These are phyloP conservation scores for Echites panduratus DNA, from an alignment of 257 asterid species.

Conservation along the genomic window DNA sequence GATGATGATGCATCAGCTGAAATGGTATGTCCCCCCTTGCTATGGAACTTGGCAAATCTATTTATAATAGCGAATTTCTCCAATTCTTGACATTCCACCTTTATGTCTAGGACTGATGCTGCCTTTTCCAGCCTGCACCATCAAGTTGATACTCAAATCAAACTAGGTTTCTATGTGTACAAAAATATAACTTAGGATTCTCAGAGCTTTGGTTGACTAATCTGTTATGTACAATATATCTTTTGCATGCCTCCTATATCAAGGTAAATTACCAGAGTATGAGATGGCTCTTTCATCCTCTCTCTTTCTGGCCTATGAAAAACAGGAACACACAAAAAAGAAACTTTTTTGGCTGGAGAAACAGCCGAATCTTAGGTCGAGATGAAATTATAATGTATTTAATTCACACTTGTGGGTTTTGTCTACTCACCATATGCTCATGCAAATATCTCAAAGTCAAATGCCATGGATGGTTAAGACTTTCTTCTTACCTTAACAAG, in stretches of 20 bases:
- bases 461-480: no score
- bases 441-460: conserved; percentile 2
- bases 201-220: neutral
- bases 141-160: conserved; percentile 15
- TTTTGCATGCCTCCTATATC: neutral
- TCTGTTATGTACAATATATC: neutral
- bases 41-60: conserved; percentile 70
- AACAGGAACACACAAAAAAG: no score
- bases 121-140: conserved; percentile 59
- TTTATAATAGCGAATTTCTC: conserved; percentile 59
- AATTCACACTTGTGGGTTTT: neutral
- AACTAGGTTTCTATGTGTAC: neutral
- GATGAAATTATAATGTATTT: neutral
- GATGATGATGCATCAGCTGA: conserved; percentile 34
- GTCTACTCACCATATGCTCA: neutral
- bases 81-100: conserved; percentile 52
- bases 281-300: neutral
- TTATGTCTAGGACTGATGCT: conserved; percentile 43
- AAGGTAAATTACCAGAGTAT: neutral
- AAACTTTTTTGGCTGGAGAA: conserved; percentile 5
- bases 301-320: neutral
- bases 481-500: conserved; percentile 37
- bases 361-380: neutral
- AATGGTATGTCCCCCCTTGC: conserved; percentile 35
- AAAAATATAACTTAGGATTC: neutral